Conservation (phyloP, 179 eudicot genomes). For the Vitellaria paradoxa region DNA sequence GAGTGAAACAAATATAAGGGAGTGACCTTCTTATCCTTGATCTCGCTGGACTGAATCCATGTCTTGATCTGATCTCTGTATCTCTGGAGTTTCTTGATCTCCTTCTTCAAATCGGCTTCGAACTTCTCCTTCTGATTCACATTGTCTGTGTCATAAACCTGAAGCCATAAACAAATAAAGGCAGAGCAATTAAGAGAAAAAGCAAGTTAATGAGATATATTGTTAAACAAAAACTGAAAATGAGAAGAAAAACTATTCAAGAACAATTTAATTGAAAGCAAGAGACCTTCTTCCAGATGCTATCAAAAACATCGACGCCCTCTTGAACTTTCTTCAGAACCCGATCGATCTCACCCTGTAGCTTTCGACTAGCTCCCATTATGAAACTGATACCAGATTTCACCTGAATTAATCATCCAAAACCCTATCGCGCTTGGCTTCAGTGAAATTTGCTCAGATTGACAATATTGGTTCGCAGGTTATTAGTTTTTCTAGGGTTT, state of each 20-base stretch:
- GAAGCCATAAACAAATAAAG: not conserved
- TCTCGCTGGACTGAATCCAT: slow-evolving; percentile 96
- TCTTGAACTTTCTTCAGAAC: slow-evolving; percentile 94
- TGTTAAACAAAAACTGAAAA: not conserved
- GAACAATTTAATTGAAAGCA: not conserved
- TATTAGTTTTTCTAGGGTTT: too few species aligned
- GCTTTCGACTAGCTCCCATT: slow-evolving; percentile 97
- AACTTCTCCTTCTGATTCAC: slow-evolving; percentile 97
- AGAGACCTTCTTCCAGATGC: slow-evolving; percentile 95
- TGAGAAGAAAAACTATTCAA: not conserved
- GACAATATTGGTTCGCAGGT: too few species aligned
- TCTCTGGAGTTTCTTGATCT: slow-evolving; percentile 93
- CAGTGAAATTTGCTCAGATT: too few species aligned
- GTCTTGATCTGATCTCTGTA: slow-evolving; percentile 97
- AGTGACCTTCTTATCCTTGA: slow-evolving; percentile 92
- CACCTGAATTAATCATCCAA: slow-evolving; percentile 7
- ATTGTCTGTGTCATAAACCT: slow-evolving; percentile 98
- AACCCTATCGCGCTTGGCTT: not conserved
- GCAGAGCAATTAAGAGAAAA: too few species aligned
- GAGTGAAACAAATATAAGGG: too few species aligned
- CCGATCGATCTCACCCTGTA: slow-evolving; percentile 96
- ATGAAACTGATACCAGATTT: not conserved
- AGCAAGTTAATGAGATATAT: too few species aligned
- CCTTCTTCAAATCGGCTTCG: slow-evolving; percentile 98
- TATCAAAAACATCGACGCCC: slow-evolving; percentile 92